Evolutionary conservation across 2,329 filamentous ascomycete genomes (phyloP).

Genomic region (Phaeosphaeriaceae sp.): DNA sequence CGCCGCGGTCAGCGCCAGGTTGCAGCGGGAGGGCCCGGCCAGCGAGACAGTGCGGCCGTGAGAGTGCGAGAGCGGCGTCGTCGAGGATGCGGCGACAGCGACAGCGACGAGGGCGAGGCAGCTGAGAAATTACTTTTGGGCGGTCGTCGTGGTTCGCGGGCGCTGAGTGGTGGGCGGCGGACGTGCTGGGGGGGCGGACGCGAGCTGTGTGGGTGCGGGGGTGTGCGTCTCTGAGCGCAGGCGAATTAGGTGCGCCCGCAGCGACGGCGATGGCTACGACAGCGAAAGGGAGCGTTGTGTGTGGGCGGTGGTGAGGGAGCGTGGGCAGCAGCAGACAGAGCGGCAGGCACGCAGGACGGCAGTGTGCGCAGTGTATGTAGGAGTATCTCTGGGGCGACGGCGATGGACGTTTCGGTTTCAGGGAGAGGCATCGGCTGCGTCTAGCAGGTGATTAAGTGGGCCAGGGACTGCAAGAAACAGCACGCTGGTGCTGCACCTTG

Average conservation of each 20-base stretch:
- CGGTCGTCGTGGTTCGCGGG: background rate
- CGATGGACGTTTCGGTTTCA: conserved; percentile 5
- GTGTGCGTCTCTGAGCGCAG: background rate
- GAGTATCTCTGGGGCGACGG: background rate
- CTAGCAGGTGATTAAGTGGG: conserved; percentile 6
- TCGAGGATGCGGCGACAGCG: background rate
- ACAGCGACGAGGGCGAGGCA: conserved; percentile 6
- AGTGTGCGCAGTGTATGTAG: conserved; percentile 1
- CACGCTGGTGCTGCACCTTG: background rate
- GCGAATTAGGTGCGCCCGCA: background rate
- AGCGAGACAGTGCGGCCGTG: conserved; percentile 23
- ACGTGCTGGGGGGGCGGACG: conserved; percentile 4
- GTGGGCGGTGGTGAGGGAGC: conserved; percentile 2
- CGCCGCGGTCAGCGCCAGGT: conserved; percentile 17
- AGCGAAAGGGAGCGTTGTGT: too few relatives aligned
- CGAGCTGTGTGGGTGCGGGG: background rate
- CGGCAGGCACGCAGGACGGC: background rate
- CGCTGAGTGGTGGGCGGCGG: conserved; percentile 3
- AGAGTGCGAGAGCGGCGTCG: background rate
- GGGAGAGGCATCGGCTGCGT: conserved; percentile 3
- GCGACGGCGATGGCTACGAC: background rate
- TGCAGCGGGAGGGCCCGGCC: conserved; percentile 32
- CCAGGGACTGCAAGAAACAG: background rate
- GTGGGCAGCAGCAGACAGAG: background rate
- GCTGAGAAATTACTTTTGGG: conserved; percentile 5